phyloP scores from a whole-genome alignment of 164 flowering plant species.

The Warburgia ugandensis region DNA sequence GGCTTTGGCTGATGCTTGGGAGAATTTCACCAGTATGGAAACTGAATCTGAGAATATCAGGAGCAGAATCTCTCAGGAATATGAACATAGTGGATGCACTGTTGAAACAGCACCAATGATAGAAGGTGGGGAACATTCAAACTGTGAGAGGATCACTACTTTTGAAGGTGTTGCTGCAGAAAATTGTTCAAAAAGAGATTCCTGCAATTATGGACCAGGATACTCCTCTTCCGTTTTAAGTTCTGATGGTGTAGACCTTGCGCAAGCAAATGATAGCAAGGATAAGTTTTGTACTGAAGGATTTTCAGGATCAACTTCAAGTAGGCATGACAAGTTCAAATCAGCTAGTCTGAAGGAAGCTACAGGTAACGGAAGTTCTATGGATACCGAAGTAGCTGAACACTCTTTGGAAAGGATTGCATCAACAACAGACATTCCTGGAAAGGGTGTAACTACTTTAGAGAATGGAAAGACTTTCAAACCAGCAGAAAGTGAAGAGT shows the following conservation, averaged over 20 bases:
- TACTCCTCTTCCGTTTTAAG: conserved; percentile 1
- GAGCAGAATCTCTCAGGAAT: background rate
- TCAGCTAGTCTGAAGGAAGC: background rate
- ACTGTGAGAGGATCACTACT: background rate
- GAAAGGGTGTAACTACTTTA: background rate
- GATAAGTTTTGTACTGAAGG: background rate
- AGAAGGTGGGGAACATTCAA: background rate
- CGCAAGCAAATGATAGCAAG: background rate
- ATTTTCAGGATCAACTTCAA: too few relatives aligned
- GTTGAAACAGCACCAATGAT: background rate
- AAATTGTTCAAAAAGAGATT: conserved; percentile 1
- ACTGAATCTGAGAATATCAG: background rate
- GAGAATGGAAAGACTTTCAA: background rate
- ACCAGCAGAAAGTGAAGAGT: conserved; percentile 3
- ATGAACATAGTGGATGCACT: background rate
- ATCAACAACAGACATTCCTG: background rate
- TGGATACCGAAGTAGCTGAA: background rate
- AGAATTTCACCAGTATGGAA: background rate
- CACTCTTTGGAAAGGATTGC: conserved; percentile 1
- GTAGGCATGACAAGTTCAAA: too few relatives aligned
- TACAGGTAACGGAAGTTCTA: background rate
- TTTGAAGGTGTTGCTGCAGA: background rate
- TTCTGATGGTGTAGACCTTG: background rate
- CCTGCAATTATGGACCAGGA: background rate
- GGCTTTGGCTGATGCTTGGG: background rate